A percentile compares a stretch with the other conserved stretches of the same genome.
phyloP scores from a whole-genome alignment of 176 grass and related monocot species.

The Phyllostachys edulis region DNA sequence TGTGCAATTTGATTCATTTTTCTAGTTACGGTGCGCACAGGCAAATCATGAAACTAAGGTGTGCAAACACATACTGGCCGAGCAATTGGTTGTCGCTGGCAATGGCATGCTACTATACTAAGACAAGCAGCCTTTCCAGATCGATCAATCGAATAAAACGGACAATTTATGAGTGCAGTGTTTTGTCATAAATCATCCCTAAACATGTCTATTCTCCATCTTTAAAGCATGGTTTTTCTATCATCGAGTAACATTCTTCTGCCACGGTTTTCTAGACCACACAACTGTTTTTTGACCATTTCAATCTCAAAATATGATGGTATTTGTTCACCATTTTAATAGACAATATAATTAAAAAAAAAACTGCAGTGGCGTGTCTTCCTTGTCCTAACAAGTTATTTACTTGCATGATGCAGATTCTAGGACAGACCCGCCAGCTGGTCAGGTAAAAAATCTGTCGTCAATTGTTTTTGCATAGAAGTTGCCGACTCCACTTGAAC shows the following conservation, averaged over 20 bases:
- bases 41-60: neutral
- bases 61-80: neutral
- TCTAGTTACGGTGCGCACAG: neutral
- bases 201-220: neutral
- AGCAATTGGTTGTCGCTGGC: no score
- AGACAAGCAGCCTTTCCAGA: neutral
- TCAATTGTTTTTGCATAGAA: no score
- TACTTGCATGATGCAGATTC: neutral
- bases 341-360: neutral
- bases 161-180: no score
- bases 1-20: neutral
- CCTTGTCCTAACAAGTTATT: neutral
- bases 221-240: neutral
- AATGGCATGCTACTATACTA: neutral
- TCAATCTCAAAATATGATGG: neutral
- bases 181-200: neutral
- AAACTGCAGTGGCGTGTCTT: neutral
- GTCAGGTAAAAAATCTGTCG: no score
- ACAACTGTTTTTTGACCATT: neutral
- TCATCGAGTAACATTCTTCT: neutral
- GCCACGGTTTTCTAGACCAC: neutral
- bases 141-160: constrained; percentile 28
- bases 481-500: no score
- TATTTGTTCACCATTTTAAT: neutral
- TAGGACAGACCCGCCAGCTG: no score